Base-by-base conservation (phyloP, 75 land plant species). In the Pinus taeda region DNA sequence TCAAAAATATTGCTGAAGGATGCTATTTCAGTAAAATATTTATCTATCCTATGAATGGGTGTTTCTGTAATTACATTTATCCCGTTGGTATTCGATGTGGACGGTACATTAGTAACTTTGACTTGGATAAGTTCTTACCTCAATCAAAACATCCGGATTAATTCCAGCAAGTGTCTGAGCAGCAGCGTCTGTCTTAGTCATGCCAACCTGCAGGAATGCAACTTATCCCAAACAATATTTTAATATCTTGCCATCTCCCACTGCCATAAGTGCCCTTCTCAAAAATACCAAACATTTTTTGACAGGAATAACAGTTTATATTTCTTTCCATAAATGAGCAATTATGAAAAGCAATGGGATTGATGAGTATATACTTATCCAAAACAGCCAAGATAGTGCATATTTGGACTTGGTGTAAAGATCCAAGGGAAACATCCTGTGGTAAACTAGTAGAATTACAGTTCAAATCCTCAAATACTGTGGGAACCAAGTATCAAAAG, bases 131-230 rank as follows among this genome's bases (percentile, higher is more conserved):
- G 49, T 15, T 13, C 81, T 56, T 76, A 91, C 98, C 91, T 96
- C 97, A 78, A 96, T 87, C 8, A 92, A 85, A 77, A 96, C 98
- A 88, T 96, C 99, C 57, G 99, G 99, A 80, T 96, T 96, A 59
- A 96, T 94, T 53, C 86, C 89, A 57, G 87, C 63, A 1, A 96
- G 91, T 17, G 99, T 96, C 74, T 96, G 97, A 69, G 92, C 93
- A 80, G 99, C 99, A 84, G 99, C 99, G 89, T 96, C 99, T 20
- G 99, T 96, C 73, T 96, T 96, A 17, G 98, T 91, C 97, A 96
- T 92, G 29, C 99, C 99, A 81, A 86, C 97, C 98, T 95, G 76
- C 15, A 53, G 45, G 6, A 83, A 11, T 57, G 78, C 24, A 49
- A 12, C 36, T 24, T 12, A 69, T 69, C 37, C 53, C 39, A 39